These are phyloP conservation scores for Pyrus hybrid DNA, from an alignment of 331 rosid genomes.

Conservation along the genomic window DNA sequence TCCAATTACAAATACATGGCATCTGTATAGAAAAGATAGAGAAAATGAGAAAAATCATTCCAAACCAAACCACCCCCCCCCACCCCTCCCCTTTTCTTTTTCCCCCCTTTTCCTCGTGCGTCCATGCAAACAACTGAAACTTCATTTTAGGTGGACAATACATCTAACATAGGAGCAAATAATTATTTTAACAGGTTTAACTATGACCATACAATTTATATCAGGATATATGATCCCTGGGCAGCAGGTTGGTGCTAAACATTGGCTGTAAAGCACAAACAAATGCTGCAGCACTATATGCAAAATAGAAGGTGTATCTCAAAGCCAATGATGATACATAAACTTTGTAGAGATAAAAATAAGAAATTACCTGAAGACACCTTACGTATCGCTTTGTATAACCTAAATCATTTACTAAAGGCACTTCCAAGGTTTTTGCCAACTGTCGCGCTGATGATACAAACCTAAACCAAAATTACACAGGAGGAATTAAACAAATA, in stretches of 20 bases:
- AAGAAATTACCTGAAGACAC: constrained; percentile 78
- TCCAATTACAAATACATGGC: not conserved
- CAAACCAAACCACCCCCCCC: too few species aligned
- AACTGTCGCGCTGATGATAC: constrained; percentile 88
- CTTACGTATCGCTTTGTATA: constrained; percentile 97
- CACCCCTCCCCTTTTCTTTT: too few species aligned
- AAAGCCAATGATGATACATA: not conserved
- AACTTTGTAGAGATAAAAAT: not conserved
- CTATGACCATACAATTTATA: not conserved
- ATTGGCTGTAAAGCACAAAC: not conserved
- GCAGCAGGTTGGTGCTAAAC: not conserved
- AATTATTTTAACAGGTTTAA: not conserved
- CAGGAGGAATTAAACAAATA: constrained; percentile 4
- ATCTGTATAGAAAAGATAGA: not conserved
- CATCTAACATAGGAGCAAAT: not conserved
- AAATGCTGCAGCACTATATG: not conserved
- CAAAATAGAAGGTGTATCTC: not conserved
- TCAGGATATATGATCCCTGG: not conserved
- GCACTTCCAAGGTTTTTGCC: constrained; percentile 97
- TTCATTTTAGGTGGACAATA: not conserved
- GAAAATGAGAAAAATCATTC: not conserved
- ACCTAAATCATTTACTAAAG: constrained; percentile 97
- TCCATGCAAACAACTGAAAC: not conserved
- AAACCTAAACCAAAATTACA: constrained; percentile 46
- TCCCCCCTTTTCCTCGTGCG: too few species aligned